phyloP scores from a whole-genome alignment of 116 monocot genomes.

The Cymodocea nodosa region DNA sequence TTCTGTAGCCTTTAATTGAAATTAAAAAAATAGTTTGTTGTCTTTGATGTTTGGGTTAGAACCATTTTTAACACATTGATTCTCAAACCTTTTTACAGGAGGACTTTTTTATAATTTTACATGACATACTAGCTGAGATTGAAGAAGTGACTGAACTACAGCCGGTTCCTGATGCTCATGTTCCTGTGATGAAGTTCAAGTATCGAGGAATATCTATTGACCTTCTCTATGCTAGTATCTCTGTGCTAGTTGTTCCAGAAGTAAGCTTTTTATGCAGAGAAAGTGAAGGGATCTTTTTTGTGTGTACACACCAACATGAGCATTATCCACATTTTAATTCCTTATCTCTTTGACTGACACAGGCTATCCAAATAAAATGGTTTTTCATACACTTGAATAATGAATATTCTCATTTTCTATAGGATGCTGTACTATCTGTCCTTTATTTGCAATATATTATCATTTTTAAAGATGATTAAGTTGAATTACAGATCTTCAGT shows the following conservation, averaged over 20 bases:
- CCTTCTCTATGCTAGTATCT: constrained; percentile 94
- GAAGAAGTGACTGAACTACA: constrained; percentile 89
- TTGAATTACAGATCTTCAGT: background rate
- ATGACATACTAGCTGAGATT: constrained; percentile 60
- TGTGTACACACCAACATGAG: no score
- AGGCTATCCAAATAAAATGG: background rate
- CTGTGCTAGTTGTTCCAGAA: constrained; percentile 76
- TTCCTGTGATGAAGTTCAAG: constrained; percentile 95
- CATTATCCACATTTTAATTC: background rate
- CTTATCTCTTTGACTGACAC: background rate
- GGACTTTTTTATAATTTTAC: constrained; percentile 83
- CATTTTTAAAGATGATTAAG: background rate
- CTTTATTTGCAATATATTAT: background rate
- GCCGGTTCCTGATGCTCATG: constrained; percentile 94
- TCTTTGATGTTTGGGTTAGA: background rate
- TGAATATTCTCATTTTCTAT: no score
- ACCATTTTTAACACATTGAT: background rate
- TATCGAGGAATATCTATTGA: constrained; percentile 92
- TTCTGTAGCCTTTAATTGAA: background rate
- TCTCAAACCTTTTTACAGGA: constrained; percentile 36
- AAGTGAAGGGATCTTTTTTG: background rate
- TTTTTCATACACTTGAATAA: background rate
- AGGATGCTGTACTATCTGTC: background rate
- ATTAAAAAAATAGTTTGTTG: background rate
- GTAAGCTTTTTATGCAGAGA: constrained; percentile 27